A percentile compares a stretch with the other conserved stretches of the same genome.
phyloP scores from a whole-genome alignment of 2,329 filamentous ascomycete species.

The Colletotrichum agaves region DNA sequence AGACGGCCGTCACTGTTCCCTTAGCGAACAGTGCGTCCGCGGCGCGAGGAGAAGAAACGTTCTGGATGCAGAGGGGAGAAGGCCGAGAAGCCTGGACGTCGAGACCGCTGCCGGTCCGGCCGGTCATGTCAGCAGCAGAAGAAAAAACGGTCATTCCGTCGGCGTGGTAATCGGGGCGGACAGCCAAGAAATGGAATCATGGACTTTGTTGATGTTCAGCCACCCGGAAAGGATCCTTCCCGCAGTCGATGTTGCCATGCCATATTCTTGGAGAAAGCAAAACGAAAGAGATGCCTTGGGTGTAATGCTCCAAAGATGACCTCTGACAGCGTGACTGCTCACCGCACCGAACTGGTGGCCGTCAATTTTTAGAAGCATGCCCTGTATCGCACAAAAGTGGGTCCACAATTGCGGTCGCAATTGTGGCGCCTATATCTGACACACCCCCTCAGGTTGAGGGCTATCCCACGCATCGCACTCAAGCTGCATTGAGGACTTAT shows the following conservation, averaged over 20 bases:
- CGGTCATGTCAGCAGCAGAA: not conserved
- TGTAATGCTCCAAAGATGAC: constrained; percentile 8
- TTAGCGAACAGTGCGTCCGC: constrained; percentile 17
- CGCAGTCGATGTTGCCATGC: not conserved
- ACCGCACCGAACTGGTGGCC: not conserved
- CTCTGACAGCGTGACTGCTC: constrained; percentile 3
- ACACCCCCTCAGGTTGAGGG: too few relatives aligned
- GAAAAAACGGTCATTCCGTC: not conserved
- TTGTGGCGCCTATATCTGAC: too few relatives aligned
- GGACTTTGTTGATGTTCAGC: not conserved
- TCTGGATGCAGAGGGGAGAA: constrained; percentile 19
- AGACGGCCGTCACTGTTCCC: not conserved
- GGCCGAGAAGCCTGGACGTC: constrained; percentile 9
- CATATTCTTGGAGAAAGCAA: not conserved
- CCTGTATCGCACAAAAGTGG: too few relatives aligned
- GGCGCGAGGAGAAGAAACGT: constrained; percentile 31
- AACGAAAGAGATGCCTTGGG: not conserved
- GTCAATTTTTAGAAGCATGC: constrained; percentile 16
- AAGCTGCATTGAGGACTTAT: too few relatives aligned
- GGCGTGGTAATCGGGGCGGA: not conserved
- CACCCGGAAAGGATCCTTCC: not conserved
- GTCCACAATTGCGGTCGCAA: too few relatives aligned
- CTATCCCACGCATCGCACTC: too few relatives aligned
- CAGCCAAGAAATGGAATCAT: not conserved
- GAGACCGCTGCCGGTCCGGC: not conserved